Conservation (phyloP, 2,329 filamentous ascomycete species). For the Diplocarpon rosae region DNA sequence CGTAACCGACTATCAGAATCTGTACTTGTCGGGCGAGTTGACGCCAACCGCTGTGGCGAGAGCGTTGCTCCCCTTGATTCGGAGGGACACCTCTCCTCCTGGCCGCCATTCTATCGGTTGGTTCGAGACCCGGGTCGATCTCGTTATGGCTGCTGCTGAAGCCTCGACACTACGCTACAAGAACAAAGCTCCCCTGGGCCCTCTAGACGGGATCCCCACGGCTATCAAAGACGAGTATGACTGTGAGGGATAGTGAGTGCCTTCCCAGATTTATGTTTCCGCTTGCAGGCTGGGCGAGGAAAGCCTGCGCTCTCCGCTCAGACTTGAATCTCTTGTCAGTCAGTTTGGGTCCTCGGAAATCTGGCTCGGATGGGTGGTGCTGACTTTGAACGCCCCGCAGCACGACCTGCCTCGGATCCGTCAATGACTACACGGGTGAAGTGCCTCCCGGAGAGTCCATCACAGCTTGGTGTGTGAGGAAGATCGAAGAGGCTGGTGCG, state of each 20-base stretch:
- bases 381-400: too few relatives aligned
- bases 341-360: too few relatives aligned
- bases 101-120: slow-evolving; percentile 63
- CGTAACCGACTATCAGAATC: slow-evolving; percentile 64
- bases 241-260: slow-evolving; percentile 11
- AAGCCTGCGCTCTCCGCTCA: too few relatives aligned
- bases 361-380: too few relatives aligned
- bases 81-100: slow-evolving; percentile 40
- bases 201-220: slow-evolving; percentile 72
- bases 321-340: too few relatives aligned
- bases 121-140: slow-evolving; percentile 50
- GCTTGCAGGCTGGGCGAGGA: too few relatives aligned
- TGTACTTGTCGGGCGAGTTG: slow-evolving; percentile 56
- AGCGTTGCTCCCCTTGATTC: slow-evolving; percentile 58
- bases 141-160: slow-evolving; percentile 54
- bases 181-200: slow-evolving; percentile 49
- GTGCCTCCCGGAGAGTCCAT: slow-evolving; percentile 8
- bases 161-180: slow-evolving; percentile 64
- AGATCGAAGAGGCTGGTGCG: slow-evolving; percentile 52
- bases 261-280: too few relatives aligned
- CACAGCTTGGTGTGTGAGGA: slow-evolving; percentile 14
- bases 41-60: slow-evolving; percentile 64
- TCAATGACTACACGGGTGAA: slow-evolving; percentile 13
- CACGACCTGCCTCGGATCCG: slow-evolving; percentile 11
- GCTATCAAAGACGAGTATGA: slow-evolving; percentile 67